Evolutionary conservation across 1,284 basidiomycete species (phyloP), one percentile per base, ranked within the genome.

Genomic region (Afroboletus lepidellus): DNA sequence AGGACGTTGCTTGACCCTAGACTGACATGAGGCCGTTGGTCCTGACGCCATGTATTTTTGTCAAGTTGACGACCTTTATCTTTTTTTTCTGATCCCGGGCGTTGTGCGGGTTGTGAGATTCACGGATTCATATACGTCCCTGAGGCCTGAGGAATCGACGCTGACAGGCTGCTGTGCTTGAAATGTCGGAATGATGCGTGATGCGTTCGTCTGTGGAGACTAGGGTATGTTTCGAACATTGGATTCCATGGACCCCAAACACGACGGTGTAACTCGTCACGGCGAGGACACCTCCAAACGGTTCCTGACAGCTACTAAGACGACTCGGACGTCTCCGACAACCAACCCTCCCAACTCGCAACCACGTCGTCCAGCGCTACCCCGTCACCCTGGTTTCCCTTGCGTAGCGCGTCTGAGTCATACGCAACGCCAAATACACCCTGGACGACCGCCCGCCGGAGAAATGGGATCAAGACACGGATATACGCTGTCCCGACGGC

Each of bases 401-500:
- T 45, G 25, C 41, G 18, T 23, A 36, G 36, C 16, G 8, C 32
- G 12, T 57, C 46, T 42, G 43, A 9, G 30, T 57, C 46, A 7
- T 15, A 53, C 7, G 59, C 21, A 8, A 71, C 59, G 3, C 83
- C 81, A 70, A 87, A 94, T 16, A 93, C 84, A 3, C 90, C 91
- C 59, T 88, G 81, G 12, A 80, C 74, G 47, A 93, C 65, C 5
- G 84, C 91, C 23, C 81, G 73, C 58, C 79, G 71, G 56, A 90
- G 62, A 62, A 88, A 92, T 4, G 87, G 86, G 8, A 86, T 78
- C 43, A 92, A 75, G 16, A 85, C 74, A 11, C 69, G 67, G 33
- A 80, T 75, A 57, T 82, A 90, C 16, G 81, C 80, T 38, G 76
- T 67, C 3, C 83, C 86, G 6, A 75, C 77, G 0, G 79, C 79